Base-by-base conservation (phyloP, 2,329 filamentous ascomycete species). In the Venturia asperata region DNA sequence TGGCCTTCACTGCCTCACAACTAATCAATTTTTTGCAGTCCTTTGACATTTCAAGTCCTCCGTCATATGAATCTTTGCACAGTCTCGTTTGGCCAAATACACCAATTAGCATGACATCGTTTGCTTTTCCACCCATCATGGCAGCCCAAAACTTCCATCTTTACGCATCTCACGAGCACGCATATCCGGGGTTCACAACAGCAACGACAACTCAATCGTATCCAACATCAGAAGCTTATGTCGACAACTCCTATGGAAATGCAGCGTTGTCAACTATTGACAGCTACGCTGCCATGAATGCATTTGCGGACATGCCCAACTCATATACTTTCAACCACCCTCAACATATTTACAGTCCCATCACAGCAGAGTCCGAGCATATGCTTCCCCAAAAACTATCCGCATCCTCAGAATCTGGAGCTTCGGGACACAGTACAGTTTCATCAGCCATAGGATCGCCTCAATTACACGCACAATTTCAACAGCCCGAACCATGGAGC, bases 391-490 rank as follows among this genome's bases (percentile, higher is more conserved):
- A 47, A 55, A 47, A 6, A 55, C 75, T 80, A 19, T 80, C 78
- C 17, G 74, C 78, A 19, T 80, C 78, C 3, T 82, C 80, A 10
- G 79, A 82, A 69, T 82, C 81, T 39, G 79, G 78, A 65, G 79
- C 79, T 58, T 82, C 80, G 21, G 76, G 77, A 11, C 75, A 74
- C 58, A 78, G 77, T 69, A 75, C 76, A 19, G 78, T 81, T 13
- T 82, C 81, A 4, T 83, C 81, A 13, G 74, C 78, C 19, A 78
- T 79, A 68, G 79, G 78, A 55, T 83, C 81, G 6, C 81, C 81
- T 37, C 78, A 83, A 81, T 39, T 87, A 82, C 63, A 85, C 81
- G 72, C 80, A 82, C 67, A 91, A 82, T 67, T 85, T 82, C 67
- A 81, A 80, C 66, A 86, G 76, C 67, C 81, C 80, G 66, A 87